Conservation (phyloP, 257 asterid genomes). For the Prunella vulgaris region DNA sequence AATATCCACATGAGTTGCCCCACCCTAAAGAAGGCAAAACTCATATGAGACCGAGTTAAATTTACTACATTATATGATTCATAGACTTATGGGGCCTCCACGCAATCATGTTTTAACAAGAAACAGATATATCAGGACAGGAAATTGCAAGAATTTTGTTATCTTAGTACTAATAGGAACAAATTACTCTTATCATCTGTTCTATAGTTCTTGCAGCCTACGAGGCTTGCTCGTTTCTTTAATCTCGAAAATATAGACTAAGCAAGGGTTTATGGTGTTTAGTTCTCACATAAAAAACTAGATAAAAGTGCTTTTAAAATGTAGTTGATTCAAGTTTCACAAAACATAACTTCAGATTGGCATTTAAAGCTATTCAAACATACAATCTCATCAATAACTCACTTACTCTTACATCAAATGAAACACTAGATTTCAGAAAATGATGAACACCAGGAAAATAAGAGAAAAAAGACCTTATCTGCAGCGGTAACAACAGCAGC, state of each 20-base stretch:
- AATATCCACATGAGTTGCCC: constrained; percentile 92
- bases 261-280: neutral
- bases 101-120: neutral
- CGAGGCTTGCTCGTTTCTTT: neutral
- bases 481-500: constrained; percentile 93
- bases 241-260: neutral
- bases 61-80: too few relatives aligned
- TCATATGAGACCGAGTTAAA: too few relatives aligned
- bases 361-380: neutral
- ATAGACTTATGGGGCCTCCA: too few relatives aligned
- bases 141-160: neutral
- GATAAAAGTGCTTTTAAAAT: neutral
- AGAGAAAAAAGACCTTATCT: constrained; percentile 70
- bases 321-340: neutral
- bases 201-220: neutral
- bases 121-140: neutral
- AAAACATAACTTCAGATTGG: neutral
- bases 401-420: too few relatives aligned
- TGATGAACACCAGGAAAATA: neutral
- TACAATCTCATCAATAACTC: neutral
- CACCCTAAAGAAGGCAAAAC: constrained; percentile 41
- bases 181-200: neutral
- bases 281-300: neutral
- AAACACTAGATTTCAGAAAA: neutral
- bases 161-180: neutral